Conservation (phyloP, 345 rosid species). For the Syzygium grande region DNA sequence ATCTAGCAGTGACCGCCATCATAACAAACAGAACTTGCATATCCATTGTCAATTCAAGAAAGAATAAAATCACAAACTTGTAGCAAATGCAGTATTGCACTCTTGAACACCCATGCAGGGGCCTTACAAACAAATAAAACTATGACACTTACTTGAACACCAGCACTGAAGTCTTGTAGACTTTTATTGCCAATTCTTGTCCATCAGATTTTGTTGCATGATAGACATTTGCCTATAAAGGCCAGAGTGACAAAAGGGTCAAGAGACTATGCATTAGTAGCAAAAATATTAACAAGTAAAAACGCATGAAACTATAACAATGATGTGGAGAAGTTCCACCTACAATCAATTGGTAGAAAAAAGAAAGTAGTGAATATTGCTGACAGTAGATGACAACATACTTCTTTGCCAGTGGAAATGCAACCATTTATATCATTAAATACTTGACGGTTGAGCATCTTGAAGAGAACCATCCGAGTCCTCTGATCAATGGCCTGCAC, state of each 20-base stretch:
- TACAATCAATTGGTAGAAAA: neutral
- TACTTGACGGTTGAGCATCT: constrained; percentile 83
- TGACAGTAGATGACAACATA: constrained; percentile 2
- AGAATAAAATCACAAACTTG: neutral
- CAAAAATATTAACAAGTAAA: neutral
- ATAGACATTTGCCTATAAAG: constrained; percentile 84
- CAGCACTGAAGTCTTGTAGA: constrained; percentile 86
- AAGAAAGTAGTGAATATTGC: neutral
- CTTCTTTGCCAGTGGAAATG: constrained; percentile 98
- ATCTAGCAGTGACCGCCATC: neutral
- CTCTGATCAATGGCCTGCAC: constrained; percentile 84
- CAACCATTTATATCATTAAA: constrained; percentile 87
- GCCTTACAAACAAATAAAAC: neutral
- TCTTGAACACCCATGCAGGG: neutral
- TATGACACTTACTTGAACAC: constrained; percentile 65
- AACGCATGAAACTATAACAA: neutral
- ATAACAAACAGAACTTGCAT: neutral
- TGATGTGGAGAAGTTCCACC: neutral
- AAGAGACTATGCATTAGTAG: neutral
- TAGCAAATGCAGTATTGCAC: neutral
- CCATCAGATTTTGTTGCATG: constrained; percentile 89
- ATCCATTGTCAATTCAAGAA: neutral
- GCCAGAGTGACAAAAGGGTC: neutral
- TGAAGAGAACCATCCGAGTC: constrained; percentile 89
- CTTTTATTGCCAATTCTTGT: constrained; percentile 82